These are phyloP conservation scores for Coelastrella sp. DNA, from an alignment of 139 green algal genomes.

Conservation along the genomic window DNA sequence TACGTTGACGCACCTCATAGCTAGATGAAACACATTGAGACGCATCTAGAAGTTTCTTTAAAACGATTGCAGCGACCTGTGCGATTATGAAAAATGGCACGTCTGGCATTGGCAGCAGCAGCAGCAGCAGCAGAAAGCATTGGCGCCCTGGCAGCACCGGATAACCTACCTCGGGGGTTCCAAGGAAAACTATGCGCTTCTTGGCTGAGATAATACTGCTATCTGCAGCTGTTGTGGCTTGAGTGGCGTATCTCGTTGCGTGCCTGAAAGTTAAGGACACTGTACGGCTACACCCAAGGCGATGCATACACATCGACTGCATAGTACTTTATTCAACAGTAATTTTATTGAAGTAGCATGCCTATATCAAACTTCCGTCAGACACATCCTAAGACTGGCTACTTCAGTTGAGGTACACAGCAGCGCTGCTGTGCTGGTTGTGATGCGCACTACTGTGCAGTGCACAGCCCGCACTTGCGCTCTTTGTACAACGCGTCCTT, in stretches of 20 bases:
- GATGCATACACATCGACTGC: slow-evolving; percentile 20
- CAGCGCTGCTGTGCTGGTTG: no score
- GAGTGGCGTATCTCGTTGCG: background rate
- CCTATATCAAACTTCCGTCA: no score
- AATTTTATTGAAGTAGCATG: background rate
- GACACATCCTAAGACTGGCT: no score
- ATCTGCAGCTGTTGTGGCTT: background rate
- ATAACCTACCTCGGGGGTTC: slow-evolving; percentile 79
- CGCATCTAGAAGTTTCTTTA: slow-evolving; percentile 75
- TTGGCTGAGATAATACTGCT: background rate
- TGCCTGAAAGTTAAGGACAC: background rate
- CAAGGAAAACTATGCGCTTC: slow-evolving; percentile 82
- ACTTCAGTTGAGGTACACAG: no score
- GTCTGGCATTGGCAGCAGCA: background rate
- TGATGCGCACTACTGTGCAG: no score
- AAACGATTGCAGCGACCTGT: slow-evolving; percentile 82
- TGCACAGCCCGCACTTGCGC: no score
- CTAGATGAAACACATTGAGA: slow-evolving; percentile 49
- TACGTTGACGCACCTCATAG: slow-evolving; percentile 71
- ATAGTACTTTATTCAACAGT: background rate
- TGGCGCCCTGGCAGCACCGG: background rate
- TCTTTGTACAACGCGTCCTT: no score
- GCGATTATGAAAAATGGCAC: background rate
- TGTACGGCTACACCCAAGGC: background rate
- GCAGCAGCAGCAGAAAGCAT: background rate